These are phyloP conservation scores for Citropsis articulata DNA, from an alignment of 345 rosid genomes.

Conservation along the genomic window DNA sequence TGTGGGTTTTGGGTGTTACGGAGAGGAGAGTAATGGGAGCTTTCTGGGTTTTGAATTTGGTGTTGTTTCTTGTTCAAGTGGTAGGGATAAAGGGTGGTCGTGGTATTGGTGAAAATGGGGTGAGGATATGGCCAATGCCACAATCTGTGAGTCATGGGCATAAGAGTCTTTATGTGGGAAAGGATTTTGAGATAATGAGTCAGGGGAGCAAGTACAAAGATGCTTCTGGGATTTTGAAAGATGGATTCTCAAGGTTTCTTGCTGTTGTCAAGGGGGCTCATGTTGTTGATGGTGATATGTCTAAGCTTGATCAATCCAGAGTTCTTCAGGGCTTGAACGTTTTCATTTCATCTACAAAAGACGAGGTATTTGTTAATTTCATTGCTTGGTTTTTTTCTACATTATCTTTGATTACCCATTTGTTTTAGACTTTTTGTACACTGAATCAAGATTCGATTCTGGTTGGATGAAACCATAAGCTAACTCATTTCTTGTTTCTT, in stretches of 20 bases:
- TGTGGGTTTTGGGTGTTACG: not conserved
- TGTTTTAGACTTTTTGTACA: not conserved
- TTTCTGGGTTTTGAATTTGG: not conserved
- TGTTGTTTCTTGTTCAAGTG: not conserved
- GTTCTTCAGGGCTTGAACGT: slow-evolving; percentile 45
- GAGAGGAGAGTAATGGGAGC: slow-evolving; percentile 6
- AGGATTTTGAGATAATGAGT: slow-evolving; percentile 35
- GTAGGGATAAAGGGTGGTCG: not conserved
- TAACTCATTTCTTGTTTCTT: not conserved
- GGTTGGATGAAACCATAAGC: not conserved
- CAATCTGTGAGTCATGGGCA: slow-evolving; percentile 39
- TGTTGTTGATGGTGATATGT: slow-evolving; percentile 28
- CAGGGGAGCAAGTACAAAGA: slow-evolving; percentile 35
- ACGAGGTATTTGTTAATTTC: slow-evolving; percentile 31
- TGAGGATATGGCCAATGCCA: slow-evolving; percentile 63
- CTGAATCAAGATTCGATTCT: not conserved
- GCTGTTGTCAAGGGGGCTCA: slow-evolving; percentile 37
- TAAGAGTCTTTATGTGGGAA: slow-evolving; percentile 27
- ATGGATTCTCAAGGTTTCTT: slow-evolving; percentile 56
- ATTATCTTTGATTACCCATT: not conserved
- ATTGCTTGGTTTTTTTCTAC: not conserved
- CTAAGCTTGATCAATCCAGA: slow-evolving; percentile 26
- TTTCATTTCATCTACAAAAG: slow-evolving; percentile 36
- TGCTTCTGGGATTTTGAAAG: slow-evolving; percentile 41
- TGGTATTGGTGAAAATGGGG: not conserved